Conservation (phyloP, 495 filamentous ascomycete genomes). For the Neurospora cerealis region DNA sequence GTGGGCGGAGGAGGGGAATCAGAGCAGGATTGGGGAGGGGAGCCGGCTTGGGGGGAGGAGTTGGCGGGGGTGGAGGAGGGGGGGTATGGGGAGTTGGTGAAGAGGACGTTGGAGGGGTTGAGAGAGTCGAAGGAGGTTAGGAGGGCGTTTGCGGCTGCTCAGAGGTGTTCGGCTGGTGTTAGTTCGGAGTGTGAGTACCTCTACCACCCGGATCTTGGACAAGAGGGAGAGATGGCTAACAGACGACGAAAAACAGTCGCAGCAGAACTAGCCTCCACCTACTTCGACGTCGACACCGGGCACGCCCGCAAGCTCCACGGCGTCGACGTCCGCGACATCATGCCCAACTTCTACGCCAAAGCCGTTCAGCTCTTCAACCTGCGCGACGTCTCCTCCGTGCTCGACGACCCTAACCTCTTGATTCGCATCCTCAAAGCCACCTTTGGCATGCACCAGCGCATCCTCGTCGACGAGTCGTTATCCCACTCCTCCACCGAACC, state of each 20-base stretch:
- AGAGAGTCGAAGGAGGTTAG: constrained; percentile 10
- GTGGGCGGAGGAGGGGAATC: neutral
- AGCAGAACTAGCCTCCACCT: constrained; percentile 13
- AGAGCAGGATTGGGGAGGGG: constrained; percentile 7
- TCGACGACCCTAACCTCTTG: constrained; percentile 9
- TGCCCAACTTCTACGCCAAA: constrained; percentile 22
- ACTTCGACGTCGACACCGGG: constrained; percentile 19
- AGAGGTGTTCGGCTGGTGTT: constrained; percentile 11
- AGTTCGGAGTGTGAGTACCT: constrained; percentile 15
- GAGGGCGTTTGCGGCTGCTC: constrained; percentile 17
- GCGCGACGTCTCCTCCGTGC: constrained; percentile 7
- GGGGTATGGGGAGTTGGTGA: constrained; percentile 10
- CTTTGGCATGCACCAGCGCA: constrained; percentile 10
- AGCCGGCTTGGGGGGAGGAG: constrained; percentile 16
- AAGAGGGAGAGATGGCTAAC: neutral
- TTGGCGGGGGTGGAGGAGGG: constrained; percentile 10
- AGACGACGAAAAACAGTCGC: constrained; percentile 4
- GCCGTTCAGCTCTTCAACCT: constrained; percentile 21
- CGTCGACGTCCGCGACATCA: constrained; percentile 20
- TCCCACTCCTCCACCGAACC: constrained; percentile 10
- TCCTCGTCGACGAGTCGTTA: constrained; percentile 12
- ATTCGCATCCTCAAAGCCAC: constrained; percentile 8
- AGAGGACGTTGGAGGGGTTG: constrained; percentile 9
- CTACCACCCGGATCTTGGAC: too few species aligned
- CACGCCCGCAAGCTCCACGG: constrained; percentile 21